Percentiles rank a stretch among this genome's conserved stretches.
Evolutionary conservation across 495 filamentous ascomycete species (phyloP).

Genomic region (Hypoxylon lienhwacheense): DNA sequence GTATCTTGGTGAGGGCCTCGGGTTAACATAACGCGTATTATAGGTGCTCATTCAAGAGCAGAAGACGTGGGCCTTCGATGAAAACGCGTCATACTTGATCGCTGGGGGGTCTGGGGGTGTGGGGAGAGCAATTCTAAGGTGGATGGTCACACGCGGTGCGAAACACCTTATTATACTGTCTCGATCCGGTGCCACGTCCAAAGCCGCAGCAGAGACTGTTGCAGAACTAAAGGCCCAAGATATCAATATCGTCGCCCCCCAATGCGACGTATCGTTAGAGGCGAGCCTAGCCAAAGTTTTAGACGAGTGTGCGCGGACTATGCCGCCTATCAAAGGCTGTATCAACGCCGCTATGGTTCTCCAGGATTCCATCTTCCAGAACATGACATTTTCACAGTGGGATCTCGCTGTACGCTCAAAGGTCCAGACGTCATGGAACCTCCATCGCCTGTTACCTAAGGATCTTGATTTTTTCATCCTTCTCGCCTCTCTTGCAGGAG

Average conservation of each 20-base stretch:
- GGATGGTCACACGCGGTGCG: slow-evolving; percentile 23
- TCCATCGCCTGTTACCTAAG: slow-evolving; percentile 46
- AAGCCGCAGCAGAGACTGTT: slow-evolving; percentile 17
- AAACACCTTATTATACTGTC: slow-evolving; percentile 25
- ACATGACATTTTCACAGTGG: slow-evolving; percentile 48
- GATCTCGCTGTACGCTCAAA: slow-evolving; percentile 41
- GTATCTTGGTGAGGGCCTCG: not conserved
- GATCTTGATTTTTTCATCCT: slow-evolving; percentile 59
- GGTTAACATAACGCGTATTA: not conserved
- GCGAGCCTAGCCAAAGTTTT: slow-evolving; percentile 2
- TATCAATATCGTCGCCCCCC: slow-evolving; percentile 22
- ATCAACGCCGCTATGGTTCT: slow-evolving; percentile 49
- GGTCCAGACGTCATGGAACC: slow-evolving; percentile 46
- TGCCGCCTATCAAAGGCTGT: slow-evolving; percentile 56
- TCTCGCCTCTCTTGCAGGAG: slow-evolving; percentile 45
- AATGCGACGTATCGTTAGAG: slow-evolving; percentile 42
- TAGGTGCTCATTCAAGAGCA: not conserved
- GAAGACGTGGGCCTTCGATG: not conserved
- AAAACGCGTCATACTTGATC: slow-evolving; percentile 45
- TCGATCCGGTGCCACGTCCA: slow-evolving; percentile 11
- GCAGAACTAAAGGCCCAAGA: slow-evolving; percentile 15
- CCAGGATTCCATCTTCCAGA: slow-evolving; percentile 47
- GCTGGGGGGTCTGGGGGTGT: slow-evolving; percentile 32
- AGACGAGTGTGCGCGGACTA: slow-evolving; percentile 11
- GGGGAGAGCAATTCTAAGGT: slow-evolving; percentile 15